Base-by-base conservation (phyloP, 2,329 filamentous ascomycete species). In the Hypocrella siamensis region DNA sequence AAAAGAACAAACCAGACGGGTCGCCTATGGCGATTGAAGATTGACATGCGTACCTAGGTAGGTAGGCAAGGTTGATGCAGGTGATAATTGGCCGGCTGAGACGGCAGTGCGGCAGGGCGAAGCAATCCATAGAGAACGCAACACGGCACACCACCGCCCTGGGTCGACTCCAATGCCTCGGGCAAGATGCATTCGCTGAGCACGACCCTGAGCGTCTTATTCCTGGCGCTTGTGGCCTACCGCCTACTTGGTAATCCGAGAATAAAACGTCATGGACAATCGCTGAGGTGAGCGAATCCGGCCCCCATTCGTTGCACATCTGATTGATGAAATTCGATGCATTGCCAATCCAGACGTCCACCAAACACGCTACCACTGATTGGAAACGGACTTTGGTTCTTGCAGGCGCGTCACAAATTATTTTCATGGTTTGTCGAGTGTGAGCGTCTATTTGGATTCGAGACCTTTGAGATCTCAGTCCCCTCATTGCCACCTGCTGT, bases 41-140 rank as follows among this genome's bases (percentile, higher is more conserved):
- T 63, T n/a, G n/a, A n/a, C n/a, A n/a, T n/a, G n/a, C n/a, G n/a
- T 22, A 22, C 21, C 12, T 22, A 22, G 21, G 21, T 3, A 22
- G 21, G 21, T 22, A 22, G 21, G 21, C 12, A 22, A 22, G 7
- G 21, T 22, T 7, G 7, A 22, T 22, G 21, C 12, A 22, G 21
- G 21, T 22, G 7, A 22, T 22, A n/a, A n/a, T n/a, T n/a, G n/a
- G n/a, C n/a, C n/a, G n/a, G n/a, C n/a, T n/a, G n/a, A n/a, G n/a
- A n/a, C n/a, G n/a, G n/a, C n/a, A n/a, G n/a, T n/a, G n/a, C n/a
- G n/a, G n/a, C n/a, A n/a, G n/a, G n/a, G n/a, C n/a, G n/a, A n/a
- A n/a, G n/a, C n/a, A n/a, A n/a, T n/a, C n/a, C n/a, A n/a, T n/a
- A n/a, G n/a, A n/a, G n/a, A n/a, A n/a, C n/a, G n/a, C n/a, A n/a